Base-by-base conservation (phyloP, 148 eudicot genomes). In the Talinum fruticosum region DNA sequence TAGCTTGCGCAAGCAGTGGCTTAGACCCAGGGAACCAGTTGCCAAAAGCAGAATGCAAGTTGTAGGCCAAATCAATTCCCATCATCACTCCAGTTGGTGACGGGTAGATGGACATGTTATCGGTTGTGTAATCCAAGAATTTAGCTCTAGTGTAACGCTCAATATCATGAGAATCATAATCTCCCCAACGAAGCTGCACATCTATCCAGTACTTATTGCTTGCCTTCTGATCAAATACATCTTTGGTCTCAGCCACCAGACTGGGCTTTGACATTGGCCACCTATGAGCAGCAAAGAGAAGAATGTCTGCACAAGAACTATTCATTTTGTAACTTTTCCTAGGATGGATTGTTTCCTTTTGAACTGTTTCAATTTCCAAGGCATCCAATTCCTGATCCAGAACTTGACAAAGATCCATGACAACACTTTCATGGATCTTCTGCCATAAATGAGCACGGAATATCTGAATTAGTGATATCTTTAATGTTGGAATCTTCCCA, bases 371-470 rank as follows among this genome's bases (percentile, higher is more conserved):
- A 74, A 96, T 96, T 78, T 96, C 99, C 78, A 96, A 78, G 19
- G 99, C 98, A 87, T 96, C 99, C 79, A 96, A 76, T 84, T 96
- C 99, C 71, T 96, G 99, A 85, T 96, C 99, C 81, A 96, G 81
- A 71, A 96, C 99, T 88, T 96, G 99, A 83, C 99, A 96, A 68
- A 96, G 97, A 85, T 96, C 99, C 99, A 96, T 96, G 69, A 96
- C 99, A 79, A 96, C 99, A 85, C 99, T 96, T 81, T 96, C 99
- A 77, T 96, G 99, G 79, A 96, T 83, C 88, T 96, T 96, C 90
- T 96, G 99, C 99, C 99, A 96, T 86, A 96, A 84, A 79, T 96
- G 99, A 28, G 99, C 99, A 79, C 99, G 98, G 91, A 96, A 96
- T 80, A 96, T 96, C 89, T 96, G 99, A 69, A 96, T 96, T 23